Percentiles rank a stretch among this genome's conserved stretches.
phyloP scores from a whole-genome alignment of 225 moss, liverwort and hornwort genomes.

The Physcomitrellopsis africana region DNA sequence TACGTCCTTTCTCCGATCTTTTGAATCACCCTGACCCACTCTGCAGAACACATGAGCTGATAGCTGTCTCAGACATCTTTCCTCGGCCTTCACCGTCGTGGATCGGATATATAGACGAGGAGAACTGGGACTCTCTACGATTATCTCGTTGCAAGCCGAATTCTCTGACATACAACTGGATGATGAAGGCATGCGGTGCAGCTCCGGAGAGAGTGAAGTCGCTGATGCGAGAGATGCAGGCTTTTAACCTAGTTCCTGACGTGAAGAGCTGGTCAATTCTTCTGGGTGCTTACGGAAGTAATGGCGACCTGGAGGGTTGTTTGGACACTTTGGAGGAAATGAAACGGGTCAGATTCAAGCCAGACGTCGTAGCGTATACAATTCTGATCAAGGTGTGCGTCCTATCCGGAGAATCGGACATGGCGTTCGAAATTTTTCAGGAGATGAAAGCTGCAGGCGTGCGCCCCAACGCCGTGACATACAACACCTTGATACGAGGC shows the following conservation, averaged over 20 bases:
- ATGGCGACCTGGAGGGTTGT: slow-evolving; percentile 58
- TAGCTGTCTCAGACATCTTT: slow-evolving; percentile 37
- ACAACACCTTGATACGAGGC: slow-evolving; percentile 79
- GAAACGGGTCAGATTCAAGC: slow-evolving; percentile 57
- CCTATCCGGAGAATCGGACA: slow-evolving; percentile 63
- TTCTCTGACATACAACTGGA: slow-evolving; percentile 82
- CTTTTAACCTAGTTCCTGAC: slow-evolving; percentile 61
- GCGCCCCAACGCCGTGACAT: slow-evolving; percentile 88
- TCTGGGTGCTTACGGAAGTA: slow-evolving; percentile 75
- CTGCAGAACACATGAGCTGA: slow-evolving; percentile 48
- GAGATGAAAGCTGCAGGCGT: slow-evolving; percentile 78
- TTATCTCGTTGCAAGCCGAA: slow-evolving; percentile 66
- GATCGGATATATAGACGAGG: slow-evolving; percentile 7
- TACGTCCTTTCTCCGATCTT: slow-evolving; percentile 58
- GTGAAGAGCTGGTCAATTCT: slow-evolving; percentile 81
- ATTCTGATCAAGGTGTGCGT: slow-evolving; percentile 92
- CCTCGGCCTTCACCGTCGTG: slow-evolving; percentile 25
- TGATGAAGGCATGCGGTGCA: slow-evolving; percentile 79
- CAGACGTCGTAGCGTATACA: slow-evolving; percentile 79
- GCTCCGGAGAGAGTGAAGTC: slow-evolving; percentile 55
- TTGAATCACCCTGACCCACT: slow-evolving; percentile 40
- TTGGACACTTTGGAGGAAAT: slow-evolving; percentile 58
- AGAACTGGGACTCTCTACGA: slow-evolving; percentile 25
- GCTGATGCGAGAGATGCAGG: slow-evolving; percentile 69
- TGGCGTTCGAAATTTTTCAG: slow-evolving; percentile 70